Evolutionary conservation across 495 filamentous ascomycete species (phyloP), one percentile per base, ranked within the genome.

Genomic region (Xylaria sp.): DNA sequence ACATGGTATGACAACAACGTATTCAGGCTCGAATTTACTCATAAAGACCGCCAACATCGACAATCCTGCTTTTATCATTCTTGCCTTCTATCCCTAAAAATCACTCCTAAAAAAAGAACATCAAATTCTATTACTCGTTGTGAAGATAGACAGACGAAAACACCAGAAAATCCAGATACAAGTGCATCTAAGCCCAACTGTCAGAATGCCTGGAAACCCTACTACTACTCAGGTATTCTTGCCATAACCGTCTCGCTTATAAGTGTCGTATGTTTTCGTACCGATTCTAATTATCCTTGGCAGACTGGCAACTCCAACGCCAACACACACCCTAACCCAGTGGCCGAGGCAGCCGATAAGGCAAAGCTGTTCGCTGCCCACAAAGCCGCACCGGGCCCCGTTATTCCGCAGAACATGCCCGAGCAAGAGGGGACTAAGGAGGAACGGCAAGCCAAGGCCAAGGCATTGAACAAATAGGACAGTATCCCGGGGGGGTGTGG

Each of bases 391-490:
- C 86, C 86, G 1, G 86, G 86, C 12, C 86, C 86, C 3, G 86
- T 76, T 33, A 72, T 88, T 29, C 80, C 84, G 1, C 76, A 85
- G 65, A 77, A 83, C 62, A 82, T 88, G 76, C 77, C 76, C 8
- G 73, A 81, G 67, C 79, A 86, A 76, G 85, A 88, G 74, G 86
- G 86, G 17, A 87, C 90, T n/a, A 90, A 88, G 76, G 90, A 92
- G 75, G 91, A 93, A 74, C 86, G 89, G 48, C 82, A 85, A 71
- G 89, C 86, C 5, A 91, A 88, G 77, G 87, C 86, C 55, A 80
- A 88, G 74, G 87, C 88, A 73, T 73, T 93, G 73, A 93, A 93
- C 82, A 88, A 91, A 79, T 86, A 84, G n/a, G 37, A 62, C n/a
- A n/a, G 17, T 14, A 53, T 29, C 40, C 11, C 11, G n/a, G 29